Evolutionary conservation across 805 yeast genomes (phyloP), one percentile per base, ranked within the genome.

Genomic region (Teunomyces cretensis): DNA sequence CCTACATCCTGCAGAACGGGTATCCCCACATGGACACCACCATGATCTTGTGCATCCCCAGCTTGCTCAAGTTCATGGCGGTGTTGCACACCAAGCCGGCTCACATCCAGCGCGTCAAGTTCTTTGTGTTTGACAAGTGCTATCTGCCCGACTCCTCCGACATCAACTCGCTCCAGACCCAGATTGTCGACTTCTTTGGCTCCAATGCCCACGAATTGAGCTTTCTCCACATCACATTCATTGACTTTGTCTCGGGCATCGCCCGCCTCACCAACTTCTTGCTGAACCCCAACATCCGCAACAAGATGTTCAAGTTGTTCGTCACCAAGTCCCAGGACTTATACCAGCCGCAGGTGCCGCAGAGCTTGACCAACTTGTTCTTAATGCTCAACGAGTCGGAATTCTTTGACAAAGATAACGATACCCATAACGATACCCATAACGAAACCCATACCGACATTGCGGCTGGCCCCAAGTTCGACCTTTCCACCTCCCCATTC

Each of bases 81-180:
- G 26, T 61, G 2, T 41, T 67, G 15, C 43, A 50, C 9, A n/a
- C 41, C 6, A 60, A 59, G 45, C 52, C 51, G 2, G 22, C 27
- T 5, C 51, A 63, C 41, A 40, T 64, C 7, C 57, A 52, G 14
- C 51, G 53, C 16, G 50, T 67, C 41, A 54, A 55, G 46, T 64
- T 49, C 43, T 65, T 67, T 42, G 60, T 65, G 14, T 67, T 67
- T 51, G 72, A 65, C 48, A 65, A 65, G 45, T 65, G 70, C 51
- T 46, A 54, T 42, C 31, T 52, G 9, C 45, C 43, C 33, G 44
- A 39, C 9, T 32, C 27, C 17, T 22, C 35, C 15, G 53, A 49
- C 30, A 44, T 58, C 9, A 44, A 44, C 39, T 15, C 14, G 26
- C 39, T 63, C 13, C 70, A 66, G 49, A 47, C 50, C 30, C 46